Conservation (phyloP, 441 rosid species). For the Gossypium gossypioides region DNA sequence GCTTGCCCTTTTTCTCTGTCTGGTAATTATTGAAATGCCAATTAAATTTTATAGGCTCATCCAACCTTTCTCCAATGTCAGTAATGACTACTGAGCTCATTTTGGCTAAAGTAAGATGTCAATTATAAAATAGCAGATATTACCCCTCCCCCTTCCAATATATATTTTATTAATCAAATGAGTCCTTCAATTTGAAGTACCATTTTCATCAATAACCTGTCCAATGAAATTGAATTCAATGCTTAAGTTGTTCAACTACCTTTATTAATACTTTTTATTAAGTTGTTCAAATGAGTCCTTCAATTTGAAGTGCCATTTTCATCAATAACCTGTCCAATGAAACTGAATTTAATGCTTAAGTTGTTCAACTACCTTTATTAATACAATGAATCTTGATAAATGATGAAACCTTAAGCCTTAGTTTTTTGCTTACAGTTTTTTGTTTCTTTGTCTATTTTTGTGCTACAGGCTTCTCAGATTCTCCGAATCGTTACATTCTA, state of each 20-base stretch:
- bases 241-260: background rate
- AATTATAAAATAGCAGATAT: background rate
- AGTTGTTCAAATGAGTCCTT: background rate
- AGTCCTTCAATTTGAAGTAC: background rate
- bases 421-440: background rate
- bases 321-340: background rate
- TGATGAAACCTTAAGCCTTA: background rate
- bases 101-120: background rate
- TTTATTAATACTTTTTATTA: background rate
- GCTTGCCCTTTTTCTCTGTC: background rate
- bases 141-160: too few relatives aligned
- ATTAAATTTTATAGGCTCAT: background rate
- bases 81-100: background rate
- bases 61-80: background rate
- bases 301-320: background rate
- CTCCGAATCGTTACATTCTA: conserved; percentile 88
- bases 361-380: background rate
- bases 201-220: background rate
- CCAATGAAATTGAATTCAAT: background rate
- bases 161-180: background rate
- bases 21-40: background rate
- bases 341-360: background rate
- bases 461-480: conserved; percentile 62
- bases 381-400: background rate
- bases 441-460: conserved; percentile 3